Evolutionary conservation across 2,329 filamentous ascomycete species (phyloP), one percentile per base, ranked within the genome.

Genomic region (Aspergillus persii): DNA sequence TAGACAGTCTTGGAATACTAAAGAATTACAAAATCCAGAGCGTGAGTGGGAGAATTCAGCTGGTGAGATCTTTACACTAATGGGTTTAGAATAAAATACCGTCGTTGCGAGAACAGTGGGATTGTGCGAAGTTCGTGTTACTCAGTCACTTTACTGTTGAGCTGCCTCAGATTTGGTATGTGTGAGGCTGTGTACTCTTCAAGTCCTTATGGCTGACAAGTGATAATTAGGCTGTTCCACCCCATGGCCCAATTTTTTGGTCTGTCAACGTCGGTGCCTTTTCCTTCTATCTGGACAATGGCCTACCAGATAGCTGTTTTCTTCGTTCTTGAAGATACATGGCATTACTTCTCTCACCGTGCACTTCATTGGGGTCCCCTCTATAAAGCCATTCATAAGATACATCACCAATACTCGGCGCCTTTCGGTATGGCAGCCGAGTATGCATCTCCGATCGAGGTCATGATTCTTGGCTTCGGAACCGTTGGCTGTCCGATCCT

Each of bases 261-360:
- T 70, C 89, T 99, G 78, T 84, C 88, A 60, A 96, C 91, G 66
- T 86, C 87, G 62, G 91, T 96, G 52, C 95, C 94, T 8, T 99
- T 99, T 82, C 95, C 95, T 36, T 82, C 89, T 11, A 70, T 89
- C 66, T 89, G 84, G 80, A 97, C 88, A 71, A 98, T 99, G 84
- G 89, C 89, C 65, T 87, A 90, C 74, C 95, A 99, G 71, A 94
- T 99, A 67, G 85, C 88, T 61, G 83, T 98, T 74, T 96, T 98
- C 84, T 99, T 99, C 80, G 85, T 98, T 60, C 79, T 97, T 71
- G 95, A 99, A 78, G 95, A 99, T 78, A 82, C 94, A 66, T 99
- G 95, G 95, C 95, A 99, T 80, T 99, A 99, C 84, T 98, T 93
- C 88, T 87, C 87, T 67, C 95, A 99, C 81, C 92, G 95, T 68